Evolutionary conservation across 1,139 yeast species (phyloP).

Genomic region (Candida sp.): DNA sequence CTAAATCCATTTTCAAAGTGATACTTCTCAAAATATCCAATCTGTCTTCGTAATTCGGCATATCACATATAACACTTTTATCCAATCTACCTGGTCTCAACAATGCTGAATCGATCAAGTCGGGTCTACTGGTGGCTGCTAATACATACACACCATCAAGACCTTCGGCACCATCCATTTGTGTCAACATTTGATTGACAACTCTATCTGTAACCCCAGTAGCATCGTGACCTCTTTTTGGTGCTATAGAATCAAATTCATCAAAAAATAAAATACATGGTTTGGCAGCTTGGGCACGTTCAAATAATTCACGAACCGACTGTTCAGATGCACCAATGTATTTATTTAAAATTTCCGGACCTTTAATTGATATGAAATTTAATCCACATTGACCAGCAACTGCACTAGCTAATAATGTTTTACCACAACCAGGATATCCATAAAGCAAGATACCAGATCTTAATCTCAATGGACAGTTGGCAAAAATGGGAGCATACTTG

Average conservation of each 20-base stretch:
- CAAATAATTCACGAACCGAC: constrained; percentile 88
- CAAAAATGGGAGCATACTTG: constrained; percentile 89
- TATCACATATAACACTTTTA: constrained; percentile 84
- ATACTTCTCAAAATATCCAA: constrained; percentile 69
- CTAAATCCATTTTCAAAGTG: constrained; percentile 51
- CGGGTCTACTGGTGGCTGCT: constrained; percentile 97
- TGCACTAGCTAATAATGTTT: constrained; percentile 89
- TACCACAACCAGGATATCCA: constrained; percentile 99
- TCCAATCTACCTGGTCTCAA: constrained; percentile 95
- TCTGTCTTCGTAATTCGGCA: constrained; percentile 73
- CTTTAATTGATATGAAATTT: constrained; percentile 90
- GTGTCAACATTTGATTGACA: constrained; percentile 94
- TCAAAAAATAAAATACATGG: constrained; percentile 95
- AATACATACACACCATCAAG: constrained; percentile 93
- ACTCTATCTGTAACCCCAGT: constrained; percentile 98
- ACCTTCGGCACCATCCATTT: constrained; percentile 99
- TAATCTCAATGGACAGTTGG: constrained; percentile 79
- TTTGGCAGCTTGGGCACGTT: constrained; percentile 89
- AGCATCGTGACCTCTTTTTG: constrained; percentile 97
- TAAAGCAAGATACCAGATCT: constrained; percentile 88
- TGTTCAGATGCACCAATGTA: constrained; percentile 98
- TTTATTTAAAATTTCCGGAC: constrained; percentile 94
- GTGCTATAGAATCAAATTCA: constrained; percentile 96
- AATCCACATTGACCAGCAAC: constrained; percentile 94
- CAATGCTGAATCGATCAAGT: constrained; percentile 90